Conservation (phyloP, 163 green algal genomes). For the Trebouxia gelatinosa region DNA sequence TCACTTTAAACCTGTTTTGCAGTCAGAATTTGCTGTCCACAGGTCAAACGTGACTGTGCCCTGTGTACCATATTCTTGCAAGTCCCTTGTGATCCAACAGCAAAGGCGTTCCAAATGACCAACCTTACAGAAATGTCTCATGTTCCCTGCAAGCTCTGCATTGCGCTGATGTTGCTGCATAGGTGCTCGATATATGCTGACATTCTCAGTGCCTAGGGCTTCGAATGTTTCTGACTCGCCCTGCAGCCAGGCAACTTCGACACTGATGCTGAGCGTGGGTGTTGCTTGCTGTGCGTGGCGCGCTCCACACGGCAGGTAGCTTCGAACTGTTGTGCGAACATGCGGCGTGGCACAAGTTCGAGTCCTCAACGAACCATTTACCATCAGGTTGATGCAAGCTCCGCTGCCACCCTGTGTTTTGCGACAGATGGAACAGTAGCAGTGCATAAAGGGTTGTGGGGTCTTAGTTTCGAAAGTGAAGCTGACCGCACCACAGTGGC, state of each 20-base stretch:
- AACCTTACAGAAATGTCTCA: conserved; percentile 30
- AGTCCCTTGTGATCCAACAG: too few species aligned
- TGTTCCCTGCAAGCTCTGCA: conserved; percentile 29
- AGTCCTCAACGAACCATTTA: neutral
- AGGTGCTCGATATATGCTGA: conserved; percentile 18
- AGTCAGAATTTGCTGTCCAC: too few species aligned
- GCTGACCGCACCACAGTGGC: conserved; percentile 20
- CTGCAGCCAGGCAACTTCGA: too few species aligned
- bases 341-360: neutral
- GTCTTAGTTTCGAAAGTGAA: conserved; percentile 18
- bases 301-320: too few species aligned
- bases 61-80: too few species aligned
- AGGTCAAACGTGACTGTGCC: too few species aligned
- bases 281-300: too few species aligned
- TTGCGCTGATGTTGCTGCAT: neutral
- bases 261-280: too few species aligned
- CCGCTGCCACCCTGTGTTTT: conserved; percentile 24
- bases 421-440: conserved; percentile 24
- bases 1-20: too few species aligned
- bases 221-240: conserved; percentile 23
- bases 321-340: too few species aligned
- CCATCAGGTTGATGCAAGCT: conserved; percentile 18
- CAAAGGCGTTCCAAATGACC: too few species aligned
- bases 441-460: conserved; percentile 20
- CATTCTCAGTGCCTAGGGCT: conserved; percentile 6